These are phyloP conservation scores for Syzygium grande DNA, from an alignment of 345 rosid species.

Conservation along the genomic window DNA sequence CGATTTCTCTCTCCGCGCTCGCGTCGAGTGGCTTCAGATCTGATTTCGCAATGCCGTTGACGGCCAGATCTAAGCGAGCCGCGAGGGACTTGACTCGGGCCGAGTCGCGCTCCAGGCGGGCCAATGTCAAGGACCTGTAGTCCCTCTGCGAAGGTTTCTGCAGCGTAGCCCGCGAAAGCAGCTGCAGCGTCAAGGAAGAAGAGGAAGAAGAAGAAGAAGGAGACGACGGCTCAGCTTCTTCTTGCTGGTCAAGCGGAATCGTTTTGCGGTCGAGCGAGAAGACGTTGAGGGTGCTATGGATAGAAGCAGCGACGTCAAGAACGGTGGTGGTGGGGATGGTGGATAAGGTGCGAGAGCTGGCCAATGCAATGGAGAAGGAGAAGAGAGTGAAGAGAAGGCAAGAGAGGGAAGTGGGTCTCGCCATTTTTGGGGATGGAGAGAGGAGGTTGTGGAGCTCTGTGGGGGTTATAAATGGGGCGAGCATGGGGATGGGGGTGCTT, in stretches of 20 bases:
- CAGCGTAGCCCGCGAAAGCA: conserved; percentile 43
- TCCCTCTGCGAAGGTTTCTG: conserved; percentile 25
- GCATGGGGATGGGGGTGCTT: neutral
- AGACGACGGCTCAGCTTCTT: neutral
- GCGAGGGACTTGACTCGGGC: conserved; percentile 51
- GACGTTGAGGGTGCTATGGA: neutral
- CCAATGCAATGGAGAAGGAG: neutral
- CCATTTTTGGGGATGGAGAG: neutral
- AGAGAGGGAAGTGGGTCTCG: neutral
- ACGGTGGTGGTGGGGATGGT: neutral
- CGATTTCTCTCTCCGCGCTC: conserved; percentile 1
- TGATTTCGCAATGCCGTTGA: conserved; percentile 20
- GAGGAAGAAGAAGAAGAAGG: conserved; percentile 9
- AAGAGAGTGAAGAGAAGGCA: neutral
- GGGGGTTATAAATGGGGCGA: neutral
- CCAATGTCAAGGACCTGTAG: conserved; percentile 54
- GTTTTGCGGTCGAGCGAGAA: neutral
- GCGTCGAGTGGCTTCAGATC: conserved; percentile 43
- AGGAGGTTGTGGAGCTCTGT: neutral
- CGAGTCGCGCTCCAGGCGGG: conserved; percentile 66
- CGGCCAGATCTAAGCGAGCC: conserved; percentile 44
- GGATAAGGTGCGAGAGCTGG: neutral
- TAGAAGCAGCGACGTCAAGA: conserved; percentile 1
- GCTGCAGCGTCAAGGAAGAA: conserved; percentile 23
- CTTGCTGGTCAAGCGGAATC: neutral